Percentiles rank a stretch among this genome's conserved stretches.
Conservation (phyloP, 2,329 filamentous ascomycete species). For the Didymella pomorum region DNA sequence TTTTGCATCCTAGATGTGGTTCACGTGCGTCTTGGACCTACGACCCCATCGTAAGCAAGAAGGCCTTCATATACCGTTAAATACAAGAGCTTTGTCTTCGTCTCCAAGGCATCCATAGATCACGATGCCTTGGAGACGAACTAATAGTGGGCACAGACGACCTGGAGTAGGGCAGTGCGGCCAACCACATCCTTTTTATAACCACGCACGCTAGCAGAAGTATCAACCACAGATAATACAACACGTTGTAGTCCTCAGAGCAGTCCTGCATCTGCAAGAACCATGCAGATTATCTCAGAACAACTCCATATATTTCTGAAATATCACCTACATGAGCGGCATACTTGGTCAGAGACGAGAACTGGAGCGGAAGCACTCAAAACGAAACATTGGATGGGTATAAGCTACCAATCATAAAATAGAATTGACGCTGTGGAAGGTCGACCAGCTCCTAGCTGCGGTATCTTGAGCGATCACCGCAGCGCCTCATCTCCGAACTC, state of each 20-base stretch:
- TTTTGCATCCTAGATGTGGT: too few species aligned
- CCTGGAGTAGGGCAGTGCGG: background rate
- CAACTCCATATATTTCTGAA: too few species aligned
- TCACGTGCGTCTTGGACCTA: too few species aligned
- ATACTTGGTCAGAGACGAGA: too few species aligned
- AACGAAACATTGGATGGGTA: background rate
- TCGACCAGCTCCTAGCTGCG: background rate
- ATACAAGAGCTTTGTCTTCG: background rate
- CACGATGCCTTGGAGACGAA: too few species aligned
- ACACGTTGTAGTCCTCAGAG: too few species aligned
- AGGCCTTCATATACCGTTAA: too few species aligned
- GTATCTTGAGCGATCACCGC: background rate
- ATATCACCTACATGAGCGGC: too few species aligned
- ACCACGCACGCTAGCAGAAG: too few species aligned
- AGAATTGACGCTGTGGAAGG: background rate
- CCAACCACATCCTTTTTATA: background rate
- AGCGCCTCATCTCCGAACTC: conserved; percentile 39
- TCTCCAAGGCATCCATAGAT: background rate
- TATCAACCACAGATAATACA: background rate
- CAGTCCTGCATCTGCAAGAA: too few species aligned
- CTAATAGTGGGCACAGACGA: background rate
- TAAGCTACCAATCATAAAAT: background rate
- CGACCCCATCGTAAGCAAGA: too few species aligned
- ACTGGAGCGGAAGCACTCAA: background rate
- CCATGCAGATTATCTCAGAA: too few species aligned